These are phyloP conservation scores for Hemileia vastatrix DNA, from an alignment of 1,284 basidiomycete species.

Conservation along the genomic window DNA sequence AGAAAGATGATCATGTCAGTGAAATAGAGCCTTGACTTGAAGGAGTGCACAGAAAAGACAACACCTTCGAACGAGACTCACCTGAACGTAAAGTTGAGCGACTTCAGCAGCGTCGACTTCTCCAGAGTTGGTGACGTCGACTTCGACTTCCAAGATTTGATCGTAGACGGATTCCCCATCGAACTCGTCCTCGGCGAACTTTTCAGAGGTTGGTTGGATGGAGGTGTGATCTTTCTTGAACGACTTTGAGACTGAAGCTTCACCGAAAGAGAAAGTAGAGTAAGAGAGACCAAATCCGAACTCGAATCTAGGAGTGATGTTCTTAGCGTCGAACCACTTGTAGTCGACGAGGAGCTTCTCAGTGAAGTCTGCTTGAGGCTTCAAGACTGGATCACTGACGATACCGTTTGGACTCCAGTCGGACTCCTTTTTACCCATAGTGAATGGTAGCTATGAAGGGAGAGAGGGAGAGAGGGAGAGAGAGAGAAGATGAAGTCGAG, in stretches of 20 bases:
- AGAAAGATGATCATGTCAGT: no score
- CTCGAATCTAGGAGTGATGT: constrained; percentile 63
- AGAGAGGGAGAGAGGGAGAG: no score
- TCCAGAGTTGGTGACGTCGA: constrained; percentile 48
- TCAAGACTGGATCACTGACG: constrained; percentile 33
- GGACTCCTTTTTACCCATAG: constrained; percentile 52
- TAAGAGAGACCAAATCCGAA: no score
- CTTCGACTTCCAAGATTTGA: constrained; percentile 35
- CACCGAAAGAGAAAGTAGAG: constrained; percentile 42
- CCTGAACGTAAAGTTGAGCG: constrained; percentile 47
- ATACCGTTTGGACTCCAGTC: constrained; percentile 55
- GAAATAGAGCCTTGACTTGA: no score
- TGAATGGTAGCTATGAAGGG: constrained; percentile 51
- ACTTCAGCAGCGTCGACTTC: constrained; percentile 46
- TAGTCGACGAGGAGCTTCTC: constrained; percentile 65
- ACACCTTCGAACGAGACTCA: no score
- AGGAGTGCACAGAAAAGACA: no score
- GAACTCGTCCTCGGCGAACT: constrained; percentile 36
- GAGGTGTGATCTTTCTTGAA: constrained; percentile 36
- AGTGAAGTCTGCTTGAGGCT: constrained; percentile 54
- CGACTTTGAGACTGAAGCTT: constrained; percentile 32
- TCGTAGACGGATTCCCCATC: constrained; percentile 31
- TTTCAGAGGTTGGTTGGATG: constrained; percentile 47
- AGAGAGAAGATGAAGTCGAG: not conserved
- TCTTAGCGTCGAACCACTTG: no score